phyloP scores from a whole-genome alignment of 331 rosid species.

The Rhamnella rubrinervis region DNA sequence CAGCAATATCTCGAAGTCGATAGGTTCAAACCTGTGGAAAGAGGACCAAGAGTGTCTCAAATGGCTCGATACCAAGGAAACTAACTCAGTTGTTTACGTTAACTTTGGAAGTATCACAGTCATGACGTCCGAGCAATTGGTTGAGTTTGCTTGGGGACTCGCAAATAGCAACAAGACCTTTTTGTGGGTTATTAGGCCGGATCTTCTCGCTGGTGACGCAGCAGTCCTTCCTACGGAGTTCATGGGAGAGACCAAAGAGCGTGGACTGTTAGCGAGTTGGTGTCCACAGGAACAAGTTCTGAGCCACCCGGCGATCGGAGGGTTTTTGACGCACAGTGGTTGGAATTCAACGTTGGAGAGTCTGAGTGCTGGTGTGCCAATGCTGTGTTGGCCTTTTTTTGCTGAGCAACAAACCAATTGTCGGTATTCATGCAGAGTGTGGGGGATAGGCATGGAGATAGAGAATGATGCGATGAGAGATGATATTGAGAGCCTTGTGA shows the following conservation, averaged over 20 bases:
- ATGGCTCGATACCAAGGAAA: conserved; percentile 35
- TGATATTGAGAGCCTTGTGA: conserved; percentile 23
- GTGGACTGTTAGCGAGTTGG: conserved; percentile 54
- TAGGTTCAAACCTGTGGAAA: conserved; percentile 41
- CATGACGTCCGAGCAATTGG: conserved; percentile 35
- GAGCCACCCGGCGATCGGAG: conserved; percentile 36
- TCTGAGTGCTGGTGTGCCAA: conserved; percentile 28
- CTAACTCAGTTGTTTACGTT: conserved; percentile 36
- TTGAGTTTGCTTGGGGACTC: conserved; percentile 45
- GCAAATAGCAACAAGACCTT: conserved; percentile 31
- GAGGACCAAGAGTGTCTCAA: conserved; percentile 27
- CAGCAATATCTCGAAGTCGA: neutral
- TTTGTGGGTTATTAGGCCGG: conserved; percentile 39
- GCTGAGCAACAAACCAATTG: conserved; percentile 40
- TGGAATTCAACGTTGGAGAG: conserved; percentile 51
- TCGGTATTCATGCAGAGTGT: conserved; percentile 20
- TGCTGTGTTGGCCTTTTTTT: conserved; percentile 38
- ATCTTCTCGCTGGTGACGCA: conserved; percentile 32
- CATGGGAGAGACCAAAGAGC: conserved; percentile 30
- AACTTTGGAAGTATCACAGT: conserved; percentile 46
- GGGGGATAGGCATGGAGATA: conserved; percentile 36
- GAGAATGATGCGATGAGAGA: conserved; percentile 22
- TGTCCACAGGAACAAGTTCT: conserved; percentile 49
- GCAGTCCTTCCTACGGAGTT: conserved; percentile 39
- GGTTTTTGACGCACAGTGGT: conserved; percentile 45